Conservation (phyloP, 225 moss, liverwort and hornwort genomes). For the Physcomitrium patens region DNA sequence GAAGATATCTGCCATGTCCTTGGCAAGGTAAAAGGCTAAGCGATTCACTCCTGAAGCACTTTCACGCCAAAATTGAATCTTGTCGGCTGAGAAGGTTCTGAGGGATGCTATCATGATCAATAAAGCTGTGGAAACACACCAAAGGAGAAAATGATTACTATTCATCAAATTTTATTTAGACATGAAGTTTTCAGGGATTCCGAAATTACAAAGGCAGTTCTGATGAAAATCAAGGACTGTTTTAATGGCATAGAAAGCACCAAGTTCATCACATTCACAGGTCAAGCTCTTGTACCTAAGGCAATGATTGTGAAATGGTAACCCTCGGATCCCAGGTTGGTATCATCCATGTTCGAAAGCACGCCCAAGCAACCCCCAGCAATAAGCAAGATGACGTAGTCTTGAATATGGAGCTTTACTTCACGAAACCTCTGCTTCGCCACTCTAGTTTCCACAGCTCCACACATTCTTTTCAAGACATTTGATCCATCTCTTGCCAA, state of each 20-base stretch:
- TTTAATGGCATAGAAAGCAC: no score
- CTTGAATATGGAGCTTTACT: slow-evolving; percentile 75
- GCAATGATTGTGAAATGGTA: slow-evolving; percentile 69
- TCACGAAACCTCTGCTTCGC: slow-evolving; percentile 89
- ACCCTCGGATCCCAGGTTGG: slow-evolving; percentile 66
- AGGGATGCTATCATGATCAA: slow-evolving; percentile 92
- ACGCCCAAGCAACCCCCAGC: slow-evolving; percentile 86
- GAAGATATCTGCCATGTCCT: slow-evolving; percentile 83
- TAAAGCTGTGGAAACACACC: slow-evolving; percentile 61
- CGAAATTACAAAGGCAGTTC: no score
- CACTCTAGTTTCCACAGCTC: slow-evolving; percentile 54
- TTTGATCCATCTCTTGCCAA: not conserved
- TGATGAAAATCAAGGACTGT: no score
- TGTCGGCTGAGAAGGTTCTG: slow-evolving; percentile 83
- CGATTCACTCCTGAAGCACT: slow-evolving; percentile 94
- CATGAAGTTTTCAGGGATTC: no score
- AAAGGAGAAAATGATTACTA: slow-evolving; percentile 1
- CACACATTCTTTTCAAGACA: slow-evolving; percentile 25
- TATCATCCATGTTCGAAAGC: slow-evolving; percentile 75
- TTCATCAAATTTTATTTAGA: not conserved
- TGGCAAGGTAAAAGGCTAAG: slow-evolving; percentile 79
- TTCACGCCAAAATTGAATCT: slow-evolving; percentile 89
- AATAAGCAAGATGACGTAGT: slow-evolving; percentile 92
- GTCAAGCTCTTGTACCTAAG: slow-evolving; percentile 39
- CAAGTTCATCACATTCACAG: not conserved